These are phyloP conservation scores for Fulvia fulva DNA, from an alignment of 2,329 filamentous ascomycete species.

Conservation along the genomic window DNA sequence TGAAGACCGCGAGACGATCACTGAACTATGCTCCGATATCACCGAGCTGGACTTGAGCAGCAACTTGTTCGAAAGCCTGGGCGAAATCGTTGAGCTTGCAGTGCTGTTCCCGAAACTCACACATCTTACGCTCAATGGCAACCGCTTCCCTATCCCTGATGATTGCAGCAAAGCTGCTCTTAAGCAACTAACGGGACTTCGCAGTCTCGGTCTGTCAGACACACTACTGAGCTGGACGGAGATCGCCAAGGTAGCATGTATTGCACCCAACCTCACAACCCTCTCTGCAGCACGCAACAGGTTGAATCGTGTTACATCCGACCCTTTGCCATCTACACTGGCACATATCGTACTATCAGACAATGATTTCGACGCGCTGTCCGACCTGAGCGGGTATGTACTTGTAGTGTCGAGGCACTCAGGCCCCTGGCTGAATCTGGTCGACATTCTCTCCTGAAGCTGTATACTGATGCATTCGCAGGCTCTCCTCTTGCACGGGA, in stretches of 20 bases:
- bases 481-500: slow-evolving; percentile 56
- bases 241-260: slow-evolving; percentile 37
- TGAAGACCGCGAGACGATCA: slow-evolving; percentile 47
- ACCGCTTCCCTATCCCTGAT: slow-evolving; percentile 54
- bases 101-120: slow-evolving; percentile 62
- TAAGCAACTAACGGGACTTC: slow-evolving; percentile 8
- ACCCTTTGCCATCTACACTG: slow-evolving; percentile 49
- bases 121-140: slow-evolving; percentile 49
- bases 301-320: slow-evolving; percentile 31
- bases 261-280: slow-evolving; percentile 54
- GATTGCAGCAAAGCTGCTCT: not conserved
- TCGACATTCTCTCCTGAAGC: no score
- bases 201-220: slow-evolving; percentile 46
- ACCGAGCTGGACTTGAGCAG: slow-evolving; percentile 78
- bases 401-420: not conserved
- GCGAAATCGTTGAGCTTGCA: slow-evolving; percentile 68
- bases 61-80: slow-evolving; percentile 70
- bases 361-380: slow-evolving; percentile 62
- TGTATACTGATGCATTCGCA: slow-evolving; percentile 11
- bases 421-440: no score
- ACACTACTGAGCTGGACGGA: slow-evolving; percentile 41
- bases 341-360: slow-evolving; percentile 66
- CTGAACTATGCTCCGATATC: slow-evolving; percentile 53
- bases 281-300: slow-evolving; percentile 46
- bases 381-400: slow-evolving; percentile 44